Conservation (phyloP, 768 basidiomycete species). For the Amylocystis lapponica region DNA sequence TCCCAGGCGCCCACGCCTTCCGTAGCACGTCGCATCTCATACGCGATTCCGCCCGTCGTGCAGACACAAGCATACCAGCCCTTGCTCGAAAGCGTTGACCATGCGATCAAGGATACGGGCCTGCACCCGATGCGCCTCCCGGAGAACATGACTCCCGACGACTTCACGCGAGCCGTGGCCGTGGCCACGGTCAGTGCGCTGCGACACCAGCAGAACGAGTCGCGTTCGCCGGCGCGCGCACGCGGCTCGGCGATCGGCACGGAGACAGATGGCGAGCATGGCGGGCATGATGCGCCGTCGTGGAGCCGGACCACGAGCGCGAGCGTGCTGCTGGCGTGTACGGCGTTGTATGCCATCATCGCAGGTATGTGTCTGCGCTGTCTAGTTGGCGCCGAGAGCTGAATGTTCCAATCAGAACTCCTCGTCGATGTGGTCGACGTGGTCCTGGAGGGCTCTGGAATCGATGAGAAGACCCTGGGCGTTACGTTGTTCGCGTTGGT, state of each 20-base stretch:
- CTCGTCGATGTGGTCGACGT: constrained; percentile 95
- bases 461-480: constrained; percentile 97
- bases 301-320: constrained; percentile 92
- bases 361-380: constrained; percentile 59
- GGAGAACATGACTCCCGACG: constrained; percentile 70
- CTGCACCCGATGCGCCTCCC: constrained; percentile 51
- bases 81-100: constrained; percentile 72
- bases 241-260: constrained; percentile 33
- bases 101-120: constrained; percentile 59
- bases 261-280: constrained; percentile 53
- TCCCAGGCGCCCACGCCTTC: constrained; percentile 2
- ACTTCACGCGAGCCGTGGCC: constrained; percentile 90
- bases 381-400: neutral
- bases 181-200: constrained; percentile 91
- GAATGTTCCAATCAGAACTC: constrained; percentile 57
- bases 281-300: constrained; percentile 91
- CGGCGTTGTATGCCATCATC: constrained; percentile 89
- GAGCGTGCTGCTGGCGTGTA: constrained; percentile 84
- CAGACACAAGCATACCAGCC: constrained; percentile 45
- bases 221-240: constrained; percentile 41
- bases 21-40: constrained; percentile 39
- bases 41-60: constrained; percentile 34
- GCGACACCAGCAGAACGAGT: constrained; percentile 66
- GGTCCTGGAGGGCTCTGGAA: constrained; percentile 81
- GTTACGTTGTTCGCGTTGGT: constrained; percentile 95